Conservation (phyloP, 352 stramenopile species). For the Globisporangium polare region DNA sequence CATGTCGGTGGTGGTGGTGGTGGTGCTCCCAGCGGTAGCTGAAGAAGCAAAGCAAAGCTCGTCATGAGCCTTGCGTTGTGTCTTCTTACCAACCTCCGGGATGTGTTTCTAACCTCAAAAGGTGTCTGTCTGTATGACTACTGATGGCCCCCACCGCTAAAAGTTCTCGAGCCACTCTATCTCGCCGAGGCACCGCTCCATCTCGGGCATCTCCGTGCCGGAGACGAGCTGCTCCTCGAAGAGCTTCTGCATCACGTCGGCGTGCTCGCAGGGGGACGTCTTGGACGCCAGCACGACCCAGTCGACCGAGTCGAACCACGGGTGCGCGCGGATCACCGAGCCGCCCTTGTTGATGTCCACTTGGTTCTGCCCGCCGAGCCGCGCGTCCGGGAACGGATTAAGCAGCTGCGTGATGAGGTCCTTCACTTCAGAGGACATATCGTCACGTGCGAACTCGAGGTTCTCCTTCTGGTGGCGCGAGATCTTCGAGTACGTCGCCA, state of each 20-base stretch:
- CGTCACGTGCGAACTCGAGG: constrained; percentile 46
- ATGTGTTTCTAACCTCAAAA: constrained; percentile 4
- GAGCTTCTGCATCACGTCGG: constrained; percentile 45
- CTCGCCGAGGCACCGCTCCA: constrained; percentile 58
- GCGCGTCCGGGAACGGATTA: constrained; percentile 64
- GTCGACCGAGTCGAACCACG: constrained; percentile 76
- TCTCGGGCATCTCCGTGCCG: constrained; percentile 43
- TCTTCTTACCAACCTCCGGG: background rate
- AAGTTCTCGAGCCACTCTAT: constrained; percentile 82
- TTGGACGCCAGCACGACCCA: constrained; percentile 78
- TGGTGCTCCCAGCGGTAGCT: no score
- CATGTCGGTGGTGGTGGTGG: no score
- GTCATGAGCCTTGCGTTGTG: no score
- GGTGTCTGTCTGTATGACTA: background rate
- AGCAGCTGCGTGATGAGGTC: constrained; percentile 67
- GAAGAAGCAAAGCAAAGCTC: no score
- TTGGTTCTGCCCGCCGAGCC: constrained; percentile 64
- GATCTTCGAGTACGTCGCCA: constrained; percentile 87
- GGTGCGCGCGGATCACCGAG: constrained; percentile 73
- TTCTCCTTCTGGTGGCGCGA: constrained; percentile 64
- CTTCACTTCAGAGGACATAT: constrained; percentile 50
- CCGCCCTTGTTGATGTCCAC: constrained; percentile 77
- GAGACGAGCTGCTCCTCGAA: constrained; percentile 53
- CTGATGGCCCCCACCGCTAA: constrained; percentile 20
- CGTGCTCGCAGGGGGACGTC: constrained; percentile 41